Percentiles rank a stretch among this genome's conserved stretches.
Conservation (phyloP, 1,139 yeast species). For the Pichia inconspicua region DNA sequence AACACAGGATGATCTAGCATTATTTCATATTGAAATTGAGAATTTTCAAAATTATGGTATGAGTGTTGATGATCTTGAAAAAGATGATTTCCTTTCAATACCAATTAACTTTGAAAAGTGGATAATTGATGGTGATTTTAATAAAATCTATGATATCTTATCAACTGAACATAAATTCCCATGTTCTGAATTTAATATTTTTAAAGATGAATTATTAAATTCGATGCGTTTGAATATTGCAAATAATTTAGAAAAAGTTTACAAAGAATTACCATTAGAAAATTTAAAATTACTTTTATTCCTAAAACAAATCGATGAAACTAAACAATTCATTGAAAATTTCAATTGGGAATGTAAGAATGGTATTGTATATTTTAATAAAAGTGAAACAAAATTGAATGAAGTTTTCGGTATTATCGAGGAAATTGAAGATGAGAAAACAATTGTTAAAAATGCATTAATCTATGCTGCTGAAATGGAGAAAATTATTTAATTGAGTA, state of each 20-base stretch:
- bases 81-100: slow-evolving; percentile 57
- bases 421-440: slow-evolving; percentile 35
- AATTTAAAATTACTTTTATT: slow-evolving; percentile 80
- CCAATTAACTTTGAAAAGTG: slow-evolving; percentile 88
- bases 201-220: slow-evolving; percentile 55
- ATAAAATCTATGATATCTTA: slow-evolving; percentile 77
- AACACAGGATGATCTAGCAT: slow-evolving; percentile 76
- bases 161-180: slow-evolving; percentile 38
- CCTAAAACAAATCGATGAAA: slow-evolving; percentile 57
- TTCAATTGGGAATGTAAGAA: slow-evolving; percentile 58
- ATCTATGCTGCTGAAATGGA: slow-evolving; percentile 82
- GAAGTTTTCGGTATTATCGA: slow-evolving; percentile 13
- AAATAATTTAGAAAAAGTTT: slow-evolving; percentile 75
- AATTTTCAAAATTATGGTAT: slow-evolving; percentile 46
- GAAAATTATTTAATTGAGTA: slow-evolving; percentile 52
- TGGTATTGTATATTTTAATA: slow-evolving; percentile 54
- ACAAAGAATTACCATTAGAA: slow-evolving; percentile 65
- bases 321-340: slow-evolving; percentile 51
- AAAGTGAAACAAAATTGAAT: slow-evolving; percentile 18
- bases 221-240: slow-evolving; percentile 86
- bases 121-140: slow-evolving; percentile 95
- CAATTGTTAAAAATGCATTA: slow-evolving; percentile 55
- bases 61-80: slow-evolving; percentile 49
- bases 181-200: slow-evolving; percentile 51
- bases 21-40: slow-evolving; percentile 86